Percentiles rank a stretch among this genome's conserved stretches.
These are phyloP conservation scores for Barnettozyma pratensis DNA, from an alignment of 805 yeast genomes.

Conservation along the genomic window DNA sequence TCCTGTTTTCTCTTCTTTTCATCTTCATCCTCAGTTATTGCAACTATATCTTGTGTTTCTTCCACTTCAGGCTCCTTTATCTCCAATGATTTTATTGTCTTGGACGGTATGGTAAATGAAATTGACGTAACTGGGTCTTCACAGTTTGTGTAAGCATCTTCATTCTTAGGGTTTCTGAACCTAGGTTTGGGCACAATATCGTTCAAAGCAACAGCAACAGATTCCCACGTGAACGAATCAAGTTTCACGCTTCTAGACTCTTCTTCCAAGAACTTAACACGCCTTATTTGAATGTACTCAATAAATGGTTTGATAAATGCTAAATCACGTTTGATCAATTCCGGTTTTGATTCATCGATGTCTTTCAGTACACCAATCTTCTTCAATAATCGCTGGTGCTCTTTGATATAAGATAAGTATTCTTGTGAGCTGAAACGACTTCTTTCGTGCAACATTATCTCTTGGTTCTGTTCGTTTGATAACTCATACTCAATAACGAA, in stretches of 20 bases:
- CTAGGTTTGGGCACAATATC: constrained; percentile 32
- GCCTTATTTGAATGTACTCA: constrained; percentile 7
- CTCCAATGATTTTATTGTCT: too few species aligned
- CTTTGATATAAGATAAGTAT: constrained; percentile 8
- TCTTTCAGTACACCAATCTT: background rate
- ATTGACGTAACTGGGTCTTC: constrained; percentile 45
- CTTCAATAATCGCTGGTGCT: constrained; percentile 9
- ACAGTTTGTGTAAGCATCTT: constrained; percentile 49
- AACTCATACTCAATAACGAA: constrained; percentile 56
- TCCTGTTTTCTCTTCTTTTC: constrained; percentile 16
- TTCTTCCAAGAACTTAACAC: constrained; percentile 5
- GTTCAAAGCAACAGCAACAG: constrained; percentile 22
- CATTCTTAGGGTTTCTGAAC: constrained; percentile 27
- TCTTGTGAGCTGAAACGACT: constrained; percentile 18
- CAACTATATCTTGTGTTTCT: background rate
- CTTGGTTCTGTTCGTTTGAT: constrained; percentile 41
- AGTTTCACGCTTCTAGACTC: constrained; percentile 12
- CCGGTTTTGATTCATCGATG: constrained; percentile 7
- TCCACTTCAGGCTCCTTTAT: too few species aligned
- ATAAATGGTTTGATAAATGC: constrained; percentile 16
- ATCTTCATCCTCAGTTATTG: background rate
- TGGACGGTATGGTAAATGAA: constrained; percentile 5
- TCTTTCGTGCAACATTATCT: constrained; percentile 19
- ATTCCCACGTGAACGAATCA: constrained; percentile 26
- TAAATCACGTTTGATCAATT: constrained; percentile 3